Percentiles rank a stretch among this genome's conserved stretches.
phyloP scores from a whole-genome alignment of 208 protist species.

The Leishmania tropica region DNA sequence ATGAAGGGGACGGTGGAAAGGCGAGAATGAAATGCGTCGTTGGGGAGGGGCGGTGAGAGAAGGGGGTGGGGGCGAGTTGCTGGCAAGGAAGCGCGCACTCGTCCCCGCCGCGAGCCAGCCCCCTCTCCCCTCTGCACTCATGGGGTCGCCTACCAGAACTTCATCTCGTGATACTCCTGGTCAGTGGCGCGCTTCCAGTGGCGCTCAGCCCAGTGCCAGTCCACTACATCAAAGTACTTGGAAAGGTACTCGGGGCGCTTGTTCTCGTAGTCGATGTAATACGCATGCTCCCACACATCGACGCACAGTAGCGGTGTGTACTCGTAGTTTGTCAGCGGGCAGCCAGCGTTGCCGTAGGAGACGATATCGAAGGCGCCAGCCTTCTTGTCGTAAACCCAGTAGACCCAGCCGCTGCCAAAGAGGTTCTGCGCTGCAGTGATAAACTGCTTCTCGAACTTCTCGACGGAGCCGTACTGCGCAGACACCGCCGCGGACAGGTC shows the following conservation, averaged over 20 bases:
- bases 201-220: constrained; percentile 95
- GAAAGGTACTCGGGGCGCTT: constrained; percentile 85
- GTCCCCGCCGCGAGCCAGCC: not conserved
- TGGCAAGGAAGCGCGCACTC: not conserved
- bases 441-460: constrained; percentile 84
- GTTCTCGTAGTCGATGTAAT: constrained; percentile 96
- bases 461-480: constrained; percentile 85
- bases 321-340: constrained; percentile 63
- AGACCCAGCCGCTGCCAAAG: constrained; percentile 94
- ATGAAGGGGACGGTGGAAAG: not conserved
- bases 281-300: constrained; percentile 96
- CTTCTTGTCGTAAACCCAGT: constrained; percentile 82
- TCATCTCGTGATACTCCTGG: constrained; percentile 91
- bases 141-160: constrained; percentile 53
- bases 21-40: not conserved
- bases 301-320: constrained; percentile 82
- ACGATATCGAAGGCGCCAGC: constrained; percentile 79
- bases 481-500: constrained; percentile 77
- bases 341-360: constrained; percentile 80
- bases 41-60: not conserved
- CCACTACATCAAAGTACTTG: constrained; percentile 93
- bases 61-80: not conserved
- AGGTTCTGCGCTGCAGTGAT: constrained; percentile 63
- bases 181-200: constrained; percentile 89
- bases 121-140: not conserved